phyloP scores from a whole-genome alignment of 768 basidiomycete genomes.

The Mycena floridula region DNA sequence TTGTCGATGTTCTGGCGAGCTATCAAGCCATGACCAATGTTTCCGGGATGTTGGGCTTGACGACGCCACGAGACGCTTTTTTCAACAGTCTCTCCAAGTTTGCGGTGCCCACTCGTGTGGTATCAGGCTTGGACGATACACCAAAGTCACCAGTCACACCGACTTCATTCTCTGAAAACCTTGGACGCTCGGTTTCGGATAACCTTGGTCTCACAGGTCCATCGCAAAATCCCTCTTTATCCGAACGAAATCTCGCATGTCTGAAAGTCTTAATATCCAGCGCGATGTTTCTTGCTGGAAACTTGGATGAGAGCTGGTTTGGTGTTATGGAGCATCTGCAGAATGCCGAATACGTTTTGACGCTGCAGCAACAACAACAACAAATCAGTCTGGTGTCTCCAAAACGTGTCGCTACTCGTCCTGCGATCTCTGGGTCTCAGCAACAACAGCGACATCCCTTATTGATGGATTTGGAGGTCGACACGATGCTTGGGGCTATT shows the following conservation, averaged over 20 bases:
- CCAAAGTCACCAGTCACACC: slow-evolving; percentile 56
- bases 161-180: slow-evolving; percentile 56
- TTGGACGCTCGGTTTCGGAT: slow-evolving; percentile 43
- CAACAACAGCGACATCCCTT: slow-evolving; percentile 68
- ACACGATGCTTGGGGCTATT: slow-evolving; percentile 66
- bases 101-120: slow-evolving; percentile 85
- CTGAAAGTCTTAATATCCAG: slow-evolving; percentile 75
- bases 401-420: no score
- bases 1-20: slow-evolving; percentile 78
- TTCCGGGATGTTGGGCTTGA: slow-evolving; percentile 80
- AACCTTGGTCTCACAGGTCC: slow-evolving; percentile 52
- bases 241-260: slow-evolving; percentile 87
- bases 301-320: slow-evolving; percentile 90
- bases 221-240: slow-evolving; percentile 60
- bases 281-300: slow-evolving; percentile 79
- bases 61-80: slow-evolving; percentile 90
- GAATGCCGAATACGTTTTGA: slow-evolving; percentile 90
- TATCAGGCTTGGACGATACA: slow-evolving; percentile 70
- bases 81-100: slow-evolving; percentile 86
- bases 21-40: slow-evolving; percentile 84
- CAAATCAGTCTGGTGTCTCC: no score
- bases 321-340: slow-evolving; percentile 85
- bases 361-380: slow-evolving; percentile 28
- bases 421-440: no score
- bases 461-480: slow-evolving; percentile 67